Percentiles rank a stretch among this genome's conserved stretches.
phyloP scores from a whole-genome alignment of 2,329 filamentous ascomycete genomes.

The Fusarium brevicatenulatum region DNA sequence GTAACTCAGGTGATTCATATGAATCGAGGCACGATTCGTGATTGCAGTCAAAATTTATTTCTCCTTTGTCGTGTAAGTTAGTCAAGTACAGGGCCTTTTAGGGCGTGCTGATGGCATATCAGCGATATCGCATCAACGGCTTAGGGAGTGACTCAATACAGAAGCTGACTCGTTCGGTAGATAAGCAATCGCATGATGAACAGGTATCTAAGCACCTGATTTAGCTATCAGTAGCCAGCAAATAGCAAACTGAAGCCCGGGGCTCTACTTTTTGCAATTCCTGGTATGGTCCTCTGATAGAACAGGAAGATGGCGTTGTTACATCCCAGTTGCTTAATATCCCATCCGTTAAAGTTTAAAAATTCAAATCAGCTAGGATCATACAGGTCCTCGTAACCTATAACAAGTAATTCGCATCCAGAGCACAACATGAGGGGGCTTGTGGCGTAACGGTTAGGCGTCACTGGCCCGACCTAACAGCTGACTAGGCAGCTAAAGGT shows the following conservation, averaged over 20 bases:
- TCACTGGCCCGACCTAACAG: no score
- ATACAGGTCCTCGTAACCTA: no score
- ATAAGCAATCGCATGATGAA: neutral
- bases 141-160: neutral
- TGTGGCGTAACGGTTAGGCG: no score
- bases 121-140: neutral
- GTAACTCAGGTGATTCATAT: no score
- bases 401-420: no score
- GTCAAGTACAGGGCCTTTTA: fast-evolving
- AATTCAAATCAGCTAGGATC: no score
- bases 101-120: neutral
- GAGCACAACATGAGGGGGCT: no score
- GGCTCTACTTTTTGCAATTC: neutral
- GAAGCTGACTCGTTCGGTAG: neutral
- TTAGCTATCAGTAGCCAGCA: neutral
- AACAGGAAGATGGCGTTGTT: neutral
- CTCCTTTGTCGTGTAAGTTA: fast-evolving
- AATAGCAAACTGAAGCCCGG: no score
- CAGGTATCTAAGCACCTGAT: neutral
- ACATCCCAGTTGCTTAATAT: no score
- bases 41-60: fast-evolving
- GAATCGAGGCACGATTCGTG: fast-evolving
- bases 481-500: no score
- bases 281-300: no score
- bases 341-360: no score